Percentiles rank a stretch among this genome's conserved stretches.
Conservation (phyloP, 2,329 filamentous ascomycete genomes). For the Neobulgaria alba region DNA sequence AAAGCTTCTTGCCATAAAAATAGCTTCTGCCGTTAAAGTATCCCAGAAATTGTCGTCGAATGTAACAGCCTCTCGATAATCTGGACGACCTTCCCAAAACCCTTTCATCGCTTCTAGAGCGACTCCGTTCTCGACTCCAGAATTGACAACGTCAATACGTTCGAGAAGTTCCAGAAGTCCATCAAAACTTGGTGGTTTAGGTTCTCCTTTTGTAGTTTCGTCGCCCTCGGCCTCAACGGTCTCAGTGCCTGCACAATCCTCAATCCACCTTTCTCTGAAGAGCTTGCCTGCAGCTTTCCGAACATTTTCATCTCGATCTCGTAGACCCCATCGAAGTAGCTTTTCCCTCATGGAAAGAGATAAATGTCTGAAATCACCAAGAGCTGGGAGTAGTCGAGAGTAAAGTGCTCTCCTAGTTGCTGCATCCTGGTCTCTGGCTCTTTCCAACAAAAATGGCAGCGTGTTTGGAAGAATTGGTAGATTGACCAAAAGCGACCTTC, state of each 20-base stretch:
- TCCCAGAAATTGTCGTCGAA: conserved; percentile 76
- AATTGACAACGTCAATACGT: conserved; percentile 86
- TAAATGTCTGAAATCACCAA: conserved; percentile 90
- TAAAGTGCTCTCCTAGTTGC: conserved; percentile 80
- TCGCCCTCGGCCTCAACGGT: conserved; percentile 46
- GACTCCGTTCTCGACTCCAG: conserved; percentile 81
- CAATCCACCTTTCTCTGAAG: conserved; percentile 95
- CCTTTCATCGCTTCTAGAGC: conserved; percentile 89
- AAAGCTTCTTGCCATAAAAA: conserved; percentile 85
- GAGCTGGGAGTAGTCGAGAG: conserved; percentile 71
- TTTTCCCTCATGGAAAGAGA: conserved; percentile 94
- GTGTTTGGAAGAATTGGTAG: conserved; percentile 78
- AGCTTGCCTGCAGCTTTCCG: conserved; percentile 83
- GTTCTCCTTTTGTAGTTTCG: conserved; percentile 34
- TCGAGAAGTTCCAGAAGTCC: conserved; percentile 85
- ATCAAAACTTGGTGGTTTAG: conserved; percentile 63
- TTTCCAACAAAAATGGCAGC: conserved; percentile 78
- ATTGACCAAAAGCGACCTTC: conserved; percentile 80
- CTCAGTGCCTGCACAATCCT: conserved; percentile 71
- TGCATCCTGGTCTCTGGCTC: conserved; percentile 81
- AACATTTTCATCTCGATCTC: conserved; percentile 90
- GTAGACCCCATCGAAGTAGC: conserved; percentile 84
- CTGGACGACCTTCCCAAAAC: conserved; percentile 89
- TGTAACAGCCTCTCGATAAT: conserved; percentile 63
- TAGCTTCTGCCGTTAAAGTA: conserved; percentile 72